Conservation (phyloP, 208 protist genomes). For the Plasmodiophora brassicae region DNA sequence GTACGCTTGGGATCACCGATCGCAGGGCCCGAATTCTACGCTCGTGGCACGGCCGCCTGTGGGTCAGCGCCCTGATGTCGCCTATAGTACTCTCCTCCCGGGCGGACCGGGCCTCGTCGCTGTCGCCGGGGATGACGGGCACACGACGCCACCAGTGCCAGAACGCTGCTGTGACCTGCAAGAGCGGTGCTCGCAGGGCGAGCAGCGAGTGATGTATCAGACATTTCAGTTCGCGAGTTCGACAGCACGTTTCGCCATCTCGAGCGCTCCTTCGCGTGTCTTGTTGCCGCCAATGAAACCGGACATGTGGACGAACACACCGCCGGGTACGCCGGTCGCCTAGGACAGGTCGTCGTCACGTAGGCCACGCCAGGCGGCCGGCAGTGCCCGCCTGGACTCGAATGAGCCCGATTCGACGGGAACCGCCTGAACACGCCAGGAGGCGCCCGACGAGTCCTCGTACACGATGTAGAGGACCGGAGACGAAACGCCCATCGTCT, state of each 20-base stretch:
- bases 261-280: slow-evolving; percentile 80
- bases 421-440: slow-evolving; percentile 81
- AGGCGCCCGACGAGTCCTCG: slow-evolving; percentile 64
- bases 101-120: too few species aligned
- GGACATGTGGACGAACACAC: slow-evolving; percentile 85
- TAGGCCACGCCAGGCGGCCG: slow-evolving; percentile 75
- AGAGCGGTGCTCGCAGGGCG: too few species aligned
- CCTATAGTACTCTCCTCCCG: too few species aligned
- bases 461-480: slow-evolving; percentile 76
- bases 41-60: too few species aligned
- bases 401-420: slow-evolving; percentile 38
- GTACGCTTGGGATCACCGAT: too few species aligned
- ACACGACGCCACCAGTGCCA: too few species aligned
- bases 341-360: slow-evolving; percentile 77
- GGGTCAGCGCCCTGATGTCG: too few species aligned
- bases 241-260: slow-evolving; percentile 77
- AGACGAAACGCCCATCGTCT: slow-evolving; percentile 58
- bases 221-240: too few species aligned
- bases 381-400: slow-evolving; percentile 68
- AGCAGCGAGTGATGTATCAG: too few species aligned
- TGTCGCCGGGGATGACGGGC: too few species aligned
- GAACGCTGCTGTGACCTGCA: too few species aligned
- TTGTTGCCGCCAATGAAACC: slow-evolving; percentile 91
- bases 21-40: too few species aligned
- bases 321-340: slow-evolving; percentile 72